A percentile compares a stretch with the other conserved stretches of the same genome.
Conservation (phyloP, 2,329 filamentous ascomycete species). For the Cercospora berteroae region DNA sequence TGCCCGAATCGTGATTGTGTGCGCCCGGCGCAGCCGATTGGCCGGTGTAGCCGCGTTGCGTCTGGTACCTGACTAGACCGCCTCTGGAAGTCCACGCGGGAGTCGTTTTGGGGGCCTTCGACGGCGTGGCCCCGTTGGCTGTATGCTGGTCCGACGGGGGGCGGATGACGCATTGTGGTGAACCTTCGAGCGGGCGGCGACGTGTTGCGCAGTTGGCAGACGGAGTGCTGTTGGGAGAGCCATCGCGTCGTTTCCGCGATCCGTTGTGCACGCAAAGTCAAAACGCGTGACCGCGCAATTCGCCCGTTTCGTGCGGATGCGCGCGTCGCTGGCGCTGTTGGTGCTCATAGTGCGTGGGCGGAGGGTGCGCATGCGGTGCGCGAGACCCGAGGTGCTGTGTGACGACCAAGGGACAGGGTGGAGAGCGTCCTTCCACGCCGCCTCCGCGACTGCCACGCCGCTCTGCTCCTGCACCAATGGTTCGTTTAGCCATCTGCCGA, state of each 20-base stretch:
- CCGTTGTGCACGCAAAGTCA: background rate
- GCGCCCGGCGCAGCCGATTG: background rate
- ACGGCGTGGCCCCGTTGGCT: background rate
- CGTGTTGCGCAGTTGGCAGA: background rate
- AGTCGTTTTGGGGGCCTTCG: background rate
- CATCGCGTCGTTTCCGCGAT: background rate
- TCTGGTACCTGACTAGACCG: constrained; percentile 3
- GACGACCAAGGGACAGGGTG: background rate
- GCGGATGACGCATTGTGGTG: background rate
- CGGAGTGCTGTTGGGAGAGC: background rate
- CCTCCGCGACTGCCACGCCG: background rate
- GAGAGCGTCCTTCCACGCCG: background rate
- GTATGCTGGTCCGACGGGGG: background rate
- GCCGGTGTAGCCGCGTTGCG: background rate
- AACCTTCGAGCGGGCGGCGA: background rate
- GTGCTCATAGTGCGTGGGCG: background rate
- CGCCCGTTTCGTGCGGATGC: background rate
- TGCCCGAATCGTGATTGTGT: background rate
- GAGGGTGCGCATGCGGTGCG: background rate
- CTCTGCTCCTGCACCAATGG: background rate
- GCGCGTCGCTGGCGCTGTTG: background rate
- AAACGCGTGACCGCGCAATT: background rate
- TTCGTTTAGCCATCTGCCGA: background rate
- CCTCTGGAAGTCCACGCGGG: background rate
- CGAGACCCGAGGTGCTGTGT: background rate